Evolutionary conservation across 2,329 filamentous ascomycete species (phyloP).

Genomic region (Penicillium oxalicum): DNA sequence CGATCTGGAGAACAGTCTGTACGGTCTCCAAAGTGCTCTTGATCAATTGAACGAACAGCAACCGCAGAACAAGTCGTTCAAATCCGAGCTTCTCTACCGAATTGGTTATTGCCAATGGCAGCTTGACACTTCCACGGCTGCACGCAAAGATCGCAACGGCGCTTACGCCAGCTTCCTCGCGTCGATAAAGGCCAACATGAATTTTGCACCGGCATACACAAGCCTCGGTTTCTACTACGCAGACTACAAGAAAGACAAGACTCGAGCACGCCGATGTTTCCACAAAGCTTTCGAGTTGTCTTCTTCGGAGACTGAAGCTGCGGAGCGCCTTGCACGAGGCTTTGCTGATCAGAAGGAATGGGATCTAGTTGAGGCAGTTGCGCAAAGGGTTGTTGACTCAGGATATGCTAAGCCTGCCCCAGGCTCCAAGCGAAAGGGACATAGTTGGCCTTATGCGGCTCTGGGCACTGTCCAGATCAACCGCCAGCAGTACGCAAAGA

Average conservation of each 20-base stretch:
- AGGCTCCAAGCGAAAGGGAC: conserved; percentile 84
- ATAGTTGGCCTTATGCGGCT: conserved; percentile 94
- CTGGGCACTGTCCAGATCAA: conserved; percentile 92
- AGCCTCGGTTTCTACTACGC: conserved; percentile 84
- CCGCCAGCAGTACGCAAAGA: conserved; percentile 81
- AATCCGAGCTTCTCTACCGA: conserved; percentile 79
- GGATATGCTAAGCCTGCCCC: conserved; percentile 85
- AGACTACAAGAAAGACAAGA: conserved; percentile 83
- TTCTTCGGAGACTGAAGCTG: conserved; percentile 74
- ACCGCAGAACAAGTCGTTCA: conserved; percentile 60
- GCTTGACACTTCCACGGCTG: conserved; percentile 63
- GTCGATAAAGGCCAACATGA: conserved; percentile 79
- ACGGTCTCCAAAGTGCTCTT: conserved; percentile 66
- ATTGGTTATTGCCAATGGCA: conserved; percentile 86
- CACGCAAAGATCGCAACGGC: conserved; percentile 72
- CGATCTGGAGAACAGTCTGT: conserved; percentile 61
- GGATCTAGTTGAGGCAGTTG: conserved; percentile 91
- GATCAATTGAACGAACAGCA: conserved; percentile 58
- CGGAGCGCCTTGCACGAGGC: conserved; percentile 74
- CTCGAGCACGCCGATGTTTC: conserved; percentile 83
- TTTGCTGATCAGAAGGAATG: conserved; percentile 91
- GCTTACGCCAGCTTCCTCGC: conserved; percentile 79
- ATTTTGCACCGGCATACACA: conserved; percentile 84
- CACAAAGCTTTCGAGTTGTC: conserved; percentile 95
- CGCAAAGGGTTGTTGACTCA: conserved; percentile 87